phyloP scores from a whole-genome alignment of 1,139 yeast genomes.

The Scheffersomyces insectosa region DNA sequence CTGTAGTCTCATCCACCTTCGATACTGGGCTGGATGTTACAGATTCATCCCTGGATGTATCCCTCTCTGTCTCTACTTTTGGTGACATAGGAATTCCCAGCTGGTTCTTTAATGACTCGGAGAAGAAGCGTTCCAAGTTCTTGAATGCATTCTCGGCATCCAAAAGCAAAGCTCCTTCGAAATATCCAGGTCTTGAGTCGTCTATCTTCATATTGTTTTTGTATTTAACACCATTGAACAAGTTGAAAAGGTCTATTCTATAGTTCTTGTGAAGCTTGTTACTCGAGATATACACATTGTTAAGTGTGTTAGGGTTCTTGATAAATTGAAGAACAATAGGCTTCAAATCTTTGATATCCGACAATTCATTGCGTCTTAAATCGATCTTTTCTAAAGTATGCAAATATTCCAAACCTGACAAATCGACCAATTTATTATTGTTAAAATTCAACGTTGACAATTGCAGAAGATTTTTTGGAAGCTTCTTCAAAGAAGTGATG shows the following conservation, averaged over 20 bases:
- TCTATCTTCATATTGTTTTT: slow-evolving; percentile 53
- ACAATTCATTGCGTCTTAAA: slow-evolving; percentile 52
- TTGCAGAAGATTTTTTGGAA: slow-evolving; percentile 42
- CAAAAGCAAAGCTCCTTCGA: slow-evolving; percentile 55
- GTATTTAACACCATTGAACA: slow-evolving; percentile 53
- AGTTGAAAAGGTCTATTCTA: slow-evolving; percentile 55
- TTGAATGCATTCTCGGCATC: slow-evolving; percentile 51
- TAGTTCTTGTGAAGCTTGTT: slow-evolving; percentile 51
- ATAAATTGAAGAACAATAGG: slow-evolving; percentile 41
- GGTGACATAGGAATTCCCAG: slow-evolving; percentile 11
- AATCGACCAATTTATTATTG: slow-evolving; percentile 47
- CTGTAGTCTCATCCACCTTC: slow-evolving; percentile 10
- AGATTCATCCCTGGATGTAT: neutral
- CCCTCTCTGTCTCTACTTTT: neutral
- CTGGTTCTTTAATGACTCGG: neutral
- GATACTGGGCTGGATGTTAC: neutral
- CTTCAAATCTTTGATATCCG: slow-evolving; percentile 29
- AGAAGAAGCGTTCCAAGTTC: slow-evolving; percentile 44
- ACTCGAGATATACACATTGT: slow-evolving; percentile 38
- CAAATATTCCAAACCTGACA: slow-evolving; percentile 53
- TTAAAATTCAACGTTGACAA: slow-evolving; percentile 55
- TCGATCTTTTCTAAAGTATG: slow-evolving; percentile 53
- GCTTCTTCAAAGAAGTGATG: slow-evolving; percentile 37
- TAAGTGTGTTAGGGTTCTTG: slow-evolving; percentile 29
- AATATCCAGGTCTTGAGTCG: slow-evolving; percentile 64